Percentiles rank a stretch among this genome's conserved stretches.
phyloP scores from a whole-genome alignment of 179 eudicot species.

The Gypsophila paniculata region DNA sequence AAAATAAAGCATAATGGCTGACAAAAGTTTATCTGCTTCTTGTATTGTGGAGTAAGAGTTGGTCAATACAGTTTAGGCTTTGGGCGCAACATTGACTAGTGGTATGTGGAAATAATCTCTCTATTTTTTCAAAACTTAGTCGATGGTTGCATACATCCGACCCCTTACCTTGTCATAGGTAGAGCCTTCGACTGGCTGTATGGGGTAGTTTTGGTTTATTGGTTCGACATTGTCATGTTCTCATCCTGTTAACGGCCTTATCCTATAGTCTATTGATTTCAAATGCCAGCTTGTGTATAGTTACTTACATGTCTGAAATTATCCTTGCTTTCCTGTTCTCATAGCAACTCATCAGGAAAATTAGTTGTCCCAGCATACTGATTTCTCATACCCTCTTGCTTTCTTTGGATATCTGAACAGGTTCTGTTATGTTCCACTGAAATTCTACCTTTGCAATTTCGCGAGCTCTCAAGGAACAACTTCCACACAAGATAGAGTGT shows the following conservation, averaged over 20 bases:
- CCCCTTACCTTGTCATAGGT: background rate
- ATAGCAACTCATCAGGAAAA: background rate
- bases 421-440: slow-evolving; percentile 66
- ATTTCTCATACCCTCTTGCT: slow-evolving; percentile 15
- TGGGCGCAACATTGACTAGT: background rate
- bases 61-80: background rate
- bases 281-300: background rate
- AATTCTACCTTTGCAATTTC: slow-evolving; percentile 44
- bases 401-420: slow-evolving; percentile 36
- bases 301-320: slow-evolving; percentile 2
- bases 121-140: background rate
- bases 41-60: background rate
- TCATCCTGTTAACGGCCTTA: background rate
- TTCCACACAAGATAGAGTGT: slow-evolving; percentile 48
- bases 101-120: no score
- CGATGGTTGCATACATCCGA: background rate
- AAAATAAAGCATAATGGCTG: background rate
- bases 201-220: background rate
- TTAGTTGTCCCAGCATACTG: background rate
- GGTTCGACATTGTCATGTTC: background rate
- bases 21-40: background rate
- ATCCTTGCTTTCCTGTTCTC: background rate
- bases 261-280: background rate
- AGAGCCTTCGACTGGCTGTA: no score
- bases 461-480: slow-evolving; percentile 45